Evolutionary conservation across 805 yeast genomes (phyloP).

Genomic region (Candida golubevii): DNA sequence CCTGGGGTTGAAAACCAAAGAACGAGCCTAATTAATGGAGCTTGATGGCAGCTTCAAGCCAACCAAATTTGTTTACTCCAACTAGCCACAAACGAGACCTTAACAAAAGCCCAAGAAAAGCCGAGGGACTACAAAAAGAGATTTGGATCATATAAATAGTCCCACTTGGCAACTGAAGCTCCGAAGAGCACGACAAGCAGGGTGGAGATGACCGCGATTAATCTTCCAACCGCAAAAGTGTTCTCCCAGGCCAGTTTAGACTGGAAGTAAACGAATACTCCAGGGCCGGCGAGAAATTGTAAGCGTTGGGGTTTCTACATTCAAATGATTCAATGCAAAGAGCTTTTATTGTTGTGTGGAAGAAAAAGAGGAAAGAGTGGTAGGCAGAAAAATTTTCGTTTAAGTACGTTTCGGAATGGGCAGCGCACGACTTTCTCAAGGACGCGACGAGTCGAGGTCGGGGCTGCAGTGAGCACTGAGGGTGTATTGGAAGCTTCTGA

Average conservation of each 20-base stretch:
- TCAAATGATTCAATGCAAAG: constrained; percentile 2
- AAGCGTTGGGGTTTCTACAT: constrained; percentile 32
- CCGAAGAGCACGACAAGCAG: constrained; percentile 23
- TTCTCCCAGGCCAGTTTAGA: constrained; percentile 44
- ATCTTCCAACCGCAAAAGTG: constrained; percentile 43
- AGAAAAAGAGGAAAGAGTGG: not conserved
- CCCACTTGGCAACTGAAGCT: constrained; percentile 17
- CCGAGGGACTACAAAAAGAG: not conserved
- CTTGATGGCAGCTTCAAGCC: too few species aligned
- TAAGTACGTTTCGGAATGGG: not conserved
- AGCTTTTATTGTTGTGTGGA: constrained; percentile 1
- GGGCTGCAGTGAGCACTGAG: too few species aligned
- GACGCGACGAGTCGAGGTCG: too few species aligned
- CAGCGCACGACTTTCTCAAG: constrained; percentile 2
- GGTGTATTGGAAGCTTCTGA: too few species aligned
- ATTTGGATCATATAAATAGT: constrained; percentile 20
- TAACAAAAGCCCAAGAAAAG: too few species aligned
- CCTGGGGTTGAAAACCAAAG: too few species aligned
- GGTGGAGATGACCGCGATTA: constrained; percentile 44
- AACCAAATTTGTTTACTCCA: too few species aligned
- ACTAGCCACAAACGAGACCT: too few species aligned
- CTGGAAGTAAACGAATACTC: constrained; percentile 46
- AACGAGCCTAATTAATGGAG: too few species aligned
- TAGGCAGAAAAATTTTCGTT: not conserved
- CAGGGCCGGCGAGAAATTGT: constrained; percentile 48